These are phyloP conservation scores for Quercus phellos DNA, from an alignment of 331 rosid genomes.

Conservation along the genomic window DNA sequence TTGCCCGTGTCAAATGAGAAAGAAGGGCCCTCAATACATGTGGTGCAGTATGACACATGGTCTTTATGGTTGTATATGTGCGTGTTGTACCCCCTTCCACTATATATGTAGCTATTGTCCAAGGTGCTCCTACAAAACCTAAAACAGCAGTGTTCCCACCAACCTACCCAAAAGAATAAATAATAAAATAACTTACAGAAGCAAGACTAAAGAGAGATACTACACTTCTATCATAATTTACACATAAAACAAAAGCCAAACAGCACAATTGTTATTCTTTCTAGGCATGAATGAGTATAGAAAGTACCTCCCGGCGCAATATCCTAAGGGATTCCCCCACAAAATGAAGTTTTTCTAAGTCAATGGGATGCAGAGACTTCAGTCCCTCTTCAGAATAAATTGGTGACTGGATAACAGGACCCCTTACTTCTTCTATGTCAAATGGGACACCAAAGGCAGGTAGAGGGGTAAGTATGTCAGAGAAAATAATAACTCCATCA, in stretches of 20 bases:
- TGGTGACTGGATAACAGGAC: constrained; percentile 90
- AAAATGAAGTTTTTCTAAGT: constrained; percentile 67
- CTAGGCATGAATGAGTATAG: constrained; percentile 7
- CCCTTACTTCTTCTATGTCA: constrained; percentile 88
- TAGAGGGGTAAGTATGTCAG: constrained; percentile 92
- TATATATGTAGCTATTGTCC: constrained; percentile 94
- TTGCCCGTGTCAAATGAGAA: constrained; percentile 78
- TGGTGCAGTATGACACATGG: constrained; percentile 95
- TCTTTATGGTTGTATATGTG: constrained; percentile 79
- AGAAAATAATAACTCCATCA: constrained; percentile 93
- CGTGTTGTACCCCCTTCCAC: constrained; percentile 97
- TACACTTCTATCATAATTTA: too few relatives aligned
- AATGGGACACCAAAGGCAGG: constrained; percentile 91
- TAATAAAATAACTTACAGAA: constrained; percentile 3
- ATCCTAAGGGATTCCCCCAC: constrained; percentile 83
- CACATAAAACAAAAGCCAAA: background rate
- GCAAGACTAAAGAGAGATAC: background rate
- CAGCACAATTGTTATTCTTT: background rate
- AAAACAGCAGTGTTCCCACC: constrained; percentile 79
- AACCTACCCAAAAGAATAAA: constrained; percentile 49
- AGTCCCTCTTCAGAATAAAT: constrained; percentile 74
- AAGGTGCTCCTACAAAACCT: constrained; percentile 99
- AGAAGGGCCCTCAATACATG: constrained; percentile 74
- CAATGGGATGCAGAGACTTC: constrained; percentile 73
- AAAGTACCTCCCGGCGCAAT: constrained; percentile 64